These are phyloP conservation scores for Paraconiothyrium sp. DNA, from an alignment of 2,329 filamentous ascomycete genomes.

Conservation along the genomic window DNA sequence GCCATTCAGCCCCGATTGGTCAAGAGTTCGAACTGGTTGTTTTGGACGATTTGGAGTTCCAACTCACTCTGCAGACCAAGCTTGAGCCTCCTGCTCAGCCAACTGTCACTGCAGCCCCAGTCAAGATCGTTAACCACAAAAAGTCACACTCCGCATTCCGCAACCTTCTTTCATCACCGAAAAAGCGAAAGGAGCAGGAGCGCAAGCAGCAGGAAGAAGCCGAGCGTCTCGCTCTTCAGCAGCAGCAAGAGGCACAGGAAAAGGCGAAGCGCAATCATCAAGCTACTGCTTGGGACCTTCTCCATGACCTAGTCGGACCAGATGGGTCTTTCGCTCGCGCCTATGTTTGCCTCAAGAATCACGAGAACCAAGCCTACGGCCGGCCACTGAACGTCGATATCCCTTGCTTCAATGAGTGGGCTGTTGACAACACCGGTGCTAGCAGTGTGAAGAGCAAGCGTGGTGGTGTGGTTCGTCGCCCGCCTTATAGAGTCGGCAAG, in stretches of 20 bases:
- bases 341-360: constrained; percentile 92
- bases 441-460: constrained; percentile 96
- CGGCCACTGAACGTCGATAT: constrained; percentile 88
- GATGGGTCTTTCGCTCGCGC: constrained; percentile 95
- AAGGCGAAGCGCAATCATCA: constrained; percentile 69
- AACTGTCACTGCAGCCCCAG: constrained; percentile 57
- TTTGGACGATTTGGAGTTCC: constrained; percentile 97
- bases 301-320: constrained; percentile 85
- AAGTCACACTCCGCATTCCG: constrained; percentile 80
- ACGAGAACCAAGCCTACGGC: constrained; percentile 87
- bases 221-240: constrained; percentile 68
- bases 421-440: constrained; percentile 79
- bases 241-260: constrained; percentile 56
- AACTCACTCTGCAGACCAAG: constrained; percentile 95
- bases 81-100: constrained; percentile 75
- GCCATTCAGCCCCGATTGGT: constrained; percentile 90
- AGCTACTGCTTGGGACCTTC: constrained; percentile 82
- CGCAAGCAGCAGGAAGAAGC: constrained; percentile 83
- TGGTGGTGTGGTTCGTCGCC: constrained; percentile 76
- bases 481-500: constrained; percentile 97
- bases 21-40: constrained; percentile 99
- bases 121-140: constrained; percentile 76
- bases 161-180: constrained; percentile 84
- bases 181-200: constrained; percentile 96
- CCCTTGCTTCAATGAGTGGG: constrained; percentile 99